Evolutionary conservation across 257 asterid genomes (phyloP), one percentile per base, ranked within the genome.

Genomic region (Craterostigma plantagineum): DNA sequence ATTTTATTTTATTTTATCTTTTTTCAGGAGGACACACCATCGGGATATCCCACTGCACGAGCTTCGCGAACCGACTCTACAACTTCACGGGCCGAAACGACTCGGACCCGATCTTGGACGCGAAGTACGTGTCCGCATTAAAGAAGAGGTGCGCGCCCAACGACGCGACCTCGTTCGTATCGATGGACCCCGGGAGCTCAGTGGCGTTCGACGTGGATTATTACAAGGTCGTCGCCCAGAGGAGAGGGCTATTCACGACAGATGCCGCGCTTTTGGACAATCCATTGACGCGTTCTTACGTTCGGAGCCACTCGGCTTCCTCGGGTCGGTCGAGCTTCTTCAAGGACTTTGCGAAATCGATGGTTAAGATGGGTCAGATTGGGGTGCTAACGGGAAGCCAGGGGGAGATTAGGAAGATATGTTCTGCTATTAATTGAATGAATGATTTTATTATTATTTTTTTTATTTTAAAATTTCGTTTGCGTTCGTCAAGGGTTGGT

Each of bases 1-100:
- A 16, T 23, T n/a, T n/a, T 17, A 12, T 27, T 7, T n/a, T 12
- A 18, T 13, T 38, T 7, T 16, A n/a, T n/a, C n/a, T n/a, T n/a
- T n/a, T n/a, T n/a, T n/a, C 56, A 74, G 81, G 81, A 12, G 68
- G 66, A 8, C 86, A 75, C 35, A 75, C 86, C 14, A 68, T 75
- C 2, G 86, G 86, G 8, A n/a, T 53, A 1, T 57, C 81, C 8
- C 81, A 65, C 23, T 68, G 86, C 67, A 4, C 52, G 2, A 35
- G 64, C 65, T 47, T 75, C 66, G 7, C 72, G 12, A 54, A 0
- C 51, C 64, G 86, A 0, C 15, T 75, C 5, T 63, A 71, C 73
- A 75, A 71, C 59, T 68, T 71, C 67, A 71, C 77, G 0, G 85
- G 85, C 7, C 16, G 48, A 8, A 60, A 60, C 18, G 85, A 75